Evolutionary conservation across 495 filamentous ascomycete species (phyloP).

Genomic region (Delitschia confertaspora): DNA sequence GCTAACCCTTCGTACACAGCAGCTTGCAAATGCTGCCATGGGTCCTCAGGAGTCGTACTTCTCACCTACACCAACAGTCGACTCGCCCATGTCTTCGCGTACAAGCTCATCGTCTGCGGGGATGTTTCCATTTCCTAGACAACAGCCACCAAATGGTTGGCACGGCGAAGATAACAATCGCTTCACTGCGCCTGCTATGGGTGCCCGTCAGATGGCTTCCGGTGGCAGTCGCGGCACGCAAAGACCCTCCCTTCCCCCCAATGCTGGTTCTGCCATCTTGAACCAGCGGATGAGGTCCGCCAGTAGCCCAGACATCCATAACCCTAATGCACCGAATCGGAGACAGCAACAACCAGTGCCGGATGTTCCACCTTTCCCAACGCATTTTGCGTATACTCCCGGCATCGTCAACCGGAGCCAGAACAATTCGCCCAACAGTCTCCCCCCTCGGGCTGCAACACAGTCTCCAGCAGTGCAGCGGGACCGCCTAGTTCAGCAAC

Average conservation of each 20-base stretch:
- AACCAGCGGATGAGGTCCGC: constrained; percentile 56
- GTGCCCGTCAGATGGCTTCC: constrained; percentile 59
- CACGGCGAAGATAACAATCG: constrained; percentile 62
- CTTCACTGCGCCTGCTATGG: constrained; percentile 80
- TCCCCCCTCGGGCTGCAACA: constrained; percentile 41
- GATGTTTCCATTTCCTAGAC: constrained; percentile 69
- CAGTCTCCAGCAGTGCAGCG: constrained; percentile 38
- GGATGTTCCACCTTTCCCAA: constrained; percentile 57
- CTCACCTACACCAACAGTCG: constrained; percentile 71
- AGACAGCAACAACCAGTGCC: constrained; percentile 58
- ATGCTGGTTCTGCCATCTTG: constrained; percentile 49
- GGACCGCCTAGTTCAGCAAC: constrained; percentile 26
- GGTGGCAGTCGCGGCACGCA: constrained; percentile 66
- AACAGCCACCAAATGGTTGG: constrained; percentile 51
- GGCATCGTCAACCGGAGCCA: constrained; percentile 59
- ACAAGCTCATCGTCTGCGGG: constrained; percentile 62
- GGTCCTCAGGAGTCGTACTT: constrained; percentile 70
- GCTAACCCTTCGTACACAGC: constrained; percentile 67
- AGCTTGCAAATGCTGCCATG: constrained; percentile 39
- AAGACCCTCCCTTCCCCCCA: constrained; percentile 73
- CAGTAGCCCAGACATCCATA: constrained; percentile 60
- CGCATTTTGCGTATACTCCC: constrained; percentile 50
- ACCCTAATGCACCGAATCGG: constrained; percentile 38
- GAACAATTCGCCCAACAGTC: constrained; percentile 52
- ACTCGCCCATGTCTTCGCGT: constrained; percentile 67